These are phyloP conservation scores for Poronia punctata DNA, from an alignment of 495 filamentous ascomycete genomes.

Conservation along the genomic window DNA sequence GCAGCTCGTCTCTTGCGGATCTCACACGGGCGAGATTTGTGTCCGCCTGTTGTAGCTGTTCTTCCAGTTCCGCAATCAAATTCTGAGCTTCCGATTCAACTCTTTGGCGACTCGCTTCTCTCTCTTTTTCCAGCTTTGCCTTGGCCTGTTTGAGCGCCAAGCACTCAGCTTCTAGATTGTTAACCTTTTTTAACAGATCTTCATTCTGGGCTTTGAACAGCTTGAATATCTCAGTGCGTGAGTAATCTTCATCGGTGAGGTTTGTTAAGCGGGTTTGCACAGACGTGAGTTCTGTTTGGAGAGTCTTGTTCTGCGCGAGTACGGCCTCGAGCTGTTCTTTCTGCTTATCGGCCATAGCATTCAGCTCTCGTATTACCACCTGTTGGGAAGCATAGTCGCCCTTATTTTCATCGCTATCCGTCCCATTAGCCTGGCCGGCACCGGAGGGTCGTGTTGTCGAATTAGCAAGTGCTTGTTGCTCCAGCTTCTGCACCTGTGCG, in stretches of 20 bases:
- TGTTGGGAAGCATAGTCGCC: slow-evolving; percentile 55
- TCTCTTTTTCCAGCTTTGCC: slow-evolving; percentile 74
- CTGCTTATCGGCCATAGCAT: slow-evolving; percentile 67
- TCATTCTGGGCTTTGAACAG: slow-evolving; percentile 82
- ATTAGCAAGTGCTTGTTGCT: slow-evolving; percentile 74
- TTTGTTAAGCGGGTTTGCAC: slow-evolving; percentile 49
- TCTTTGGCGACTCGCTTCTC: slow-evolving; percentile 70
- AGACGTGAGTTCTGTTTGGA: slow-evolving; percentile 73
- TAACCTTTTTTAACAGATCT: slow-evolving; percentile 84
- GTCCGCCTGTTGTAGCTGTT: slow-evolving; percentile 72
- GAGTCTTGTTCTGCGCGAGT: slow-evolving; percentile 68
- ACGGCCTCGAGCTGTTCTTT: slow-evolving; percentile 79
- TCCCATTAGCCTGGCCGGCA: slow-evolving; percentile 44
- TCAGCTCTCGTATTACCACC: slow-evolving; percentile 59
- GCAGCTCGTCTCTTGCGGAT: slow-evolving; percentile 70
- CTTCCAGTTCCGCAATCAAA: slow-evolving; percentile 66
- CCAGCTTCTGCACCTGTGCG: slow-evolving; percentile 81
- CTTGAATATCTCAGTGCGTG: slow-evolving; percentile 87
- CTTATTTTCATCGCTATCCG: slow-evolving; percentile 48
- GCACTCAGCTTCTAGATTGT: slow-evolving; percentile 85
- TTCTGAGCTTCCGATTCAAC: slow-evolving; percentile 71
- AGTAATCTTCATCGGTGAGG: slow-evolving; percentile 87
- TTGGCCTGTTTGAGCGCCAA: slow-evolving; percentile 77
- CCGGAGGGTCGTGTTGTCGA: slow-evolving; percentile 43
- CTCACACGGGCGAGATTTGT: slow-evolving; percentile 80